Base-by-base conservation (phyloP, 805 yeast species). In the Pichia thaimueangensis region DNA sequence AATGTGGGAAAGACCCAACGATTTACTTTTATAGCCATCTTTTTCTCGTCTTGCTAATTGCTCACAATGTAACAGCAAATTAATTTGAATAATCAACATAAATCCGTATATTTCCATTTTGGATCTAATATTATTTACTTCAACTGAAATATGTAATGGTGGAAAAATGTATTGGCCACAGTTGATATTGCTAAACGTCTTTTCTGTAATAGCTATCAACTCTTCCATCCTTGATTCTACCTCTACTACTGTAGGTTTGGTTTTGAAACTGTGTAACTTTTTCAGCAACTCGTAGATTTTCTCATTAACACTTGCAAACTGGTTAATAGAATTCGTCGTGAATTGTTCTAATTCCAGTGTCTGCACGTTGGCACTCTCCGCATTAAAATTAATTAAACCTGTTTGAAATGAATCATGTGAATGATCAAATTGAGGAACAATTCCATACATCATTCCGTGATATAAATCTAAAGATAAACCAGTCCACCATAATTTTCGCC, bases 401-500 rank as follows among this genome's bases (percentile, higher is more conserved):
- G 54, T 53, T 28, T 48, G 54, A 30, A 40, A 37, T 9, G 53
- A 55, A 17, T 47, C 49, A 4, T 44, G 39, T 9, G 47, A 42
- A 21, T 56, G 29, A 15, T 48, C 34, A 29, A 45, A 17, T 16
- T 25, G 30, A 6, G 62, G 52, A 6, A 46, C 34, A 24, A 50
- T 52, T 3, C 66, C 64, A 37, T 40, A 46, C 3, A 42, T 42
- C 24, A 56, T 32, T 2, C 56, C 40, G 19, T 51, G 45, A 20
- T 53, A 50, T 17, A 55, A 37, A 41, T 62, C 67, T 34, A 51
- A 27, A 15, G 45, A 45, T 13, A 57, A 30, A 7, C 49, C 30
- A 7, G 47, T 30, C 47, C 53, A 51, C 65, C 67, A 61, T 9
- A 60, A 24, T 37, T 59, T 57, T 39, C 51, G 51, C 60, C 64